Percentiles rank a stretch among this genome's conserved stretches.
These are phyloP conservation scores for Colletotrichum sublineola DNA, from an alignment of 2,329 filamentous ascomycete genomes.

Conservation along the genomic window DNA sequence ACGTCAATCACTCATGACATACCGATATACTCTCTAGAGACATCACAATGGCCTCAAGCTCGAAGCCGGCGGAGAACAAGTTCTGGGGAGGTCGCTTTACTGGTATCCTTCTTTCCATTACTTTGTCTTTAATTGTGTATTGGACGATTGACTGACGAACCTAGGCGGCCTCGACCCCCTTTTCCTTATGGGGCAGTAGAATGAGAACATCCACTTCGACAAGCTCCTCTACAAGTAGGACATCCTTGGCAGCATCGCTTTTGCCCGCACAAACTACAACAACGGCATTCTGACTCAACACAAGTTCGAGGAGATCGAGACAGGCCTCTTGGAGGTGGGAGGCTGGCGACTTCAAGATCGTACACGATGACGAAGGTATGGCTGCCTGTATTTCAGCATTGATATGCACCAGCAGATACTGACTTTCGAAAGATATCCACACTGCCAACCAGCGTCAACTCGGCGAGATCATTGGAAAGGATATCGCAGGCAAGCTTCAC, in stretches of 20 bases:
- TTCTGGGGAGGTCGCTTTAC: constrained; percentile 59
- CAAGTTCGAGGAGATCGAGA: constrained; percentile 82
- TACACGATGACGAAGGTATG: constrained; percentile 52
- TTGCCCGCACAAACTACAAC: constrained; percentile 83
- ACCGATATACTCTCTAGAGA: background rate
- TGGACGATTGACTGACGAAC: constrained; percentile 46
- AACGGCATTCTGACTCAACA: constrained; percentile 78
- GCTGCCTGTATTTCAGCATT: constrained; percentile 53
- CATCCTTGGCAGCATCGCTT: constrained; percentile 84
- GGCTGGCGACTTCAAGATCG: constrained; percentile 62
- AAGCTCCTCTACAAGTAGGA: constrained; percentile 83
- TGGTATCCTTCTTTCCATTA: constrained; percentile 46
- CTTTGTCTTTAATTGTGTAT: too few species aligned
- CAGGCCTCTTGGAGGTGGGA: constrained; percentile 74
- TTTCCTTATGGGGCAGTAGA: constrained; percentile 90
- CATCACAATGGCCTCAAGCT: constrained; percentile 47
- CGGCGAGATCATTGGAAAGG: constrained; percentile 78
- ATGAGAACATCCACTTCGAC: constrained; percentile 85
- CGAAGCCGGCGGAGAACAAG: constrained; percentile 51
- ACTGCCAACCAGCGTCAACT: constrained; percentile 69
- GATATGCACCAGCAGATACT: background rate
- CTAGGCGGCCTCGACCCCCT: constrained; percentile 84
- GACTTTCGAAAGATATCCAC: constrained; percentile 56
- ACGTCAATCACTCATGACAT: background rate
- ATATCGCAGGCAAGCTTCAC: constrained; percentile 79